Base-by-base conservation (phyloP, 352 stramenopile species). In the Phytophthora ramorum region DNA sequence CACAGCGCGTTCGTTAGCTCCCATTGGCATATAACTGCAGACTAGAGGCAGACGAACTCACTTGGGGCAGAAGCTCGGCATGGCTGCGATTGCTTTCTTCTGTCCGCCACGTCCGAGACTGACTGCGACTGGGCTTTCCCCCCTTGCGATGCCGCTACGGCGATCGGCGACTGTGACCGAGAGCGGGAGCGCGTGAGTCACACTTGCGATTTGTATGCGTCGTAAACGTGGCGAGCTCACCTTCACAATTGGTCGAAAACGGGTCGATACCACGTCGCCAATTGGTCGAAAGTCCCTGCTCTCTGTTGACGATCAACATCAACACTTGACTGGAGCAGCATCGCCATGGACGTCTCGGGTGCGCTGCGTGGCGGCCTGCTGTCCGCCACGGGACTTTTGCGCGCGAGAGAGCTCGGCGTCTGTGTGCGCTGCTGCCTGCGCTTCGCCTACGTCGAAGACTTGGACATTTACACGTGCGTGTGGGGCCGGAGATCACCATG, bases 21-120 rank as follows among this genome's bases (percentile, higher is more conserved):
- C 19, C 7, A 13, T 16, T 3, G 5, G 32, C 14, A 37, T 55
- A 13, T 16, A 40, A 40, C 34, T n/a, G 16, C 35, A 17, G 35
- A 17, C 14, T 19, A 22, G 9, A 17, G 26, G 4, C 4, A 8
- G 7, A 44, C 37, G 37, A 12, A 66, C 76, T 44, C 41, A 92
- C 83, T 80, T 89, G 56, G 81, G 69, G 55, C 85, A 93, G 55
- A 93, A 90, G 55, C 71, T 76, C 52, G 84, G 80, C 84, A 92
- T 92, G 14, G 43, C 48, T 66, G 22, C 43, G 13, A 16, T 71
- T 40, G 49, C 50, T 69, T 45, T 46, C 65, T 30, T 61, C 53
- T 61, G 44, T 65, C 48, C 26, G 40, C 32, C 35, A 20, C 53
- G 47, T 47, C 41, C n/a, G 19, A 47, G 53, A 59, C 58, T 66